phyloP scores from a whole-genome alignment of 371 early-diverging fungal genomes.

The Thermomucor indicae-seudaticae region DNA sequence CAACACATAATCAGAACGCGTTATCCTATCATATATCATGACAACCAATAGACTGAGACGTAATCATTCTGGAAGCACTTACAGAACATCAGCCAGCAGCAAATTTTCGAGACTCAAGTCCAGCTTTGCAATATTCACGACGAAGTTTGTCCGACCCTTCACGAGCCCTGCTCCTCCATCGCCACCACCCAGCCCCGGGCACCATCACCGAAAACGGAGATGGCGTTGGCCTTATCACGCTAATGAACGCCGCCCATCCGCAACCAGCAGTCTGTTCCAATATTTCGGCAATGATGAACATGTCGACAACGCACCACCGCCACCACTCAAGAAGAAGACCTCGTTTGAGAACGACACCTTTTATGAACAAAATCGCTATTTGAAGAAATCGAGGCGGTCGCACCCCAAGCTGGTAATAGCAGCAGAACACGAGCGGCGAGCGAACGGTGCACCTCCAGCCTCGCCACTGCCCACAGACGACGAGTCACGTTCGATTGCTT shows the following conservation, averaged over 20 bases:
- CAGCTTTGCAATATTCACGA: slow-evolving; percentile 1
- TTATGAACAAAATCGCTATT: slow-evolving; percentile 13
- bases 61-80: too few relatives aligned
- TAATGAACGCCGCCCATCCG: neutral
- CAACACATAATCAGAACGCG: too few relatives aligned
- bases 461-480: neutral
- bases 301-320: slow-evolving; percentile 1
- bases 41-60: too few relatives aligned
- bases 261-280: slow-evolving; percentile 3
- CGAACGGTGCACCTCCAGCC: neutral
- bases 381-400: slow-evolving; percentile 1
- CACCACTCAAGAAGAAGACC: too few relatives aligned
- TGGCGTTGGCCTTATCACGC: slow-evolving; percentile 3
- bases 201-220: neutral
- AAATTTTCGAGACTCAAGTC: neutral
- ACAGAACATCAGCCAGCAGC: neutral
- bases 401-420: slow-evolving; percentile 4
- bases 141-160: slow-evolving; percentile 14
- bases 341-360: slow-evolving; percentile 13
- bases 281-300: neutral
- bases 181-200: neutral
- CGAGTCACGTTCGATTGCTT: too few relatives aligned
- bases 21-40: too few relatives aligned
- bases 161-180: slow-evolving; percentile 1
- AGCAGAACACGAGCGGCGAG: neutral